Evolutionary conservation across 352 stramenopile genomes (phyloP), one percentile per base, ranked within the genome.

Genomic region (Phytophthora litchii): DNA sequence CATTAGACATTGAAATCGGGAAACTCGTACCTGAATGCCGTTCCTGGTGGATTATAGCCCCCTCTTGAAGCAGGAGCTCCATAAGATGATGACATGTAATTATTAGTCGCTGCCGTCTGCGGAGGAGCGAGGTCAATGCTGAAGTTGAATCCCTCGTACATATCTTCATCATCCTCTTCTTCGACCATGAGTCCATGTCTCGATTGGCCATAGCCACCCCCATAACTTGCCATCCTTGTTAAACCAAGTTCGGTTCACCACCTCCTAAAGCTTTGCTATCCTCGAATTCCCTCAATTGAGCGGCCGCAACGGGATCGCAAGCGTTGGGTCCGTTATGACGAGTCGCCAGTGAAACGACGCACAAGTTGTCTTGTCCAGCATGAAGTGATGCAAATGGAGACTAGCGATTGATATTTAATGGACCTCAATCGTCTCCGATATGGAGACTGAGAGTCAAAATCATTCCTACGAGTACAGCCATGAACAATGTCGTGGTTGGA

Each of bases 61-160:
- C 74, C 80, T 29, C 83, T 78, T 3, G 83, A 88, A 2, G 72
- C 59, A 4, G 72, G 74, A 11, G 66, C 70, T 25, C 82, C 82
- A 37, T 90, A 91, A 5, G 80, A 80, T 4, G 78, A 86, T 6
- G 67, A 50, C 40, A 83, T 74, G 62, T 82, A 91, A 23, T 70
- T 76, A 44, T 54, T 84, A 20, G 65, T 80, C 13, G 80, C 74
- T 42, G 82, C 80, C 2, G 83, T 92, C 62, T 92, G 80, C 17
- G 80, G 81, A 29, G 83, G 83, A 2, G 82, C 83, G 20, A 91
- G 73, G 42, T 95, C 78, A 62, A 95, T 94, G 50, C 75, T 88
- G 54, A 93, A 94, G 76, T 95, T 94, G 67, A 94, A 96, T n/a
- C 83, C 88, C 54, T 94, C 86, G 66, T 96, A 96, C 45, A 96